Evolutionary conservation across 257 asterid species (phyloP).

Genomic region (Penstemon davidsonii): DNA sequence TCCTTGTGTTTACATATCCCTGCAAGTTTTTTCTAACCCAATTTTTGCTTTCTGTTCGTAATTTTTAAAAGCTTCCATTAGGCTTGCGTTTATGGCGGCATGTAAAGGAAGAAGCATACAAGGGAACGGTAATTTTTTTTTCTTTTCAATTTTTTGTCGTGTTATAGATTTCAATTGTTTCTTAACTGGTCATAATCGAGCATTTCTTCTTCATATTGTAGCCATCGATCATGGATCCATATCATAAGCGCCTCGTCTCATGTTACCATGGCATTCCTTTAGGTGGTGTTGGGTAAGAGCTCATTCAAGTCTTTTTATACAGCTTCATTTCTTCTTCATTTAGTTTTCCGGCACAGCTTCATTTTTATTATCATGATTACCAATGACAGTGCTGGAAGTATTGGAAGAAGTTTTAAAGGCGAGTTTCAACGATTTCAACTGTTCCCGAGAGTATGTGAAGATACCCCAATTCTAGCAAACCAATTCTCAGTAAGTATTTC

Average conservation of each 20-base stretch:
- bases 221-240: constrained; percentile 66
- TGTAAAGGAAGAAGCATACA: constrained; percentile 40
- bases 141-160: neutral
- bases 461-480: constrained; percentile 61
- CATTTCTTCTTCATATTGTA: constrained; percentile 23
- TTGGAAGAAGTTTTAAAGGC: constrained; percentile 82
- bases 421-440: constrained; percentile 87
- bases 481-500: constrained; percentile 75
- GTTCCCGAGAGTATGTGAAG: constrained; percentile 79
- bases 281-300: constrained; percentile 78
- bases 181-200: neutral
- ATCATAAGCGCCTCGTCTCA: constrained; percentile 54
- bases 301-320: neutral
- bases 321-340: neutral
- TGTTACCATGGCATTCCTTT: constrained; percentile 76
- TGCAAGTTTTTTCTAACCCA: neutral
- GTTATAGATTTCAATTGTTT: neutral
- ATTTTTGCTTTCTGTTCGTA: constrained; percentile 6
- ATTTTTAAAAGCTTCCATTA: constrained; percentile 40
- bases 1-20: neutral
- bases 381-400: constrained; percentile 81
- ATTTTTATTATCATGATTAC: neutral
- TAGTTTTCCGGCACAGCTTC: neutral
- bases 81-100: constrained; percentile 43
- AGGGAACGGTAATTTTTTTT: constrained; percentile 38